Percentiles rank a stretch among this genome's conserved stretches.
Conservation (phyloP, 2,329 filamentous ascomycete species). For the Boeremia exigua region DNA sequence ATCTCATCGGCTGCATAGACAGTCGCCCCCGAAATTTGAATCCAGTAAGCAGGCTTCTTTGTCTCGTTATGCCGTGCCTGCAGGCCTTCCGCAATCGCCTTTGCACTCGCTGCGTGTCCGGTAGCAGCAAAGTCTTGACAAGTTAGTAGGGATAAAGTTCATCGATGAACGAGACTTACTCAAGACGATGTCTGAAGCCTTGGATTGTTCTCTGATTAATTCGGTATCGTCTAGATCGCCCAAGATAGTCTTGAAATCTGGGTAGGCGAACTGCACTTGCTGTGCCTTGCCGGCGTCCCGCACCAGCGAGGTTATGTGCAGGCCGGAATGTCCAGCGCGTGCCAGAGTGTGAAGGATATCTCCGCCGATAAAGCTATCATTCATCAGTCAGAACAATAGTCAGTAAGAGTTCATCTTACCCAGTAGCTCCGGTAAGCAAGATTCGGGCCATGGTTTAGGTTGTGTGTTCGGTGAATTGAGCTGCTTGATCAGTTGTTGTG, state of each 20-base stretch:
- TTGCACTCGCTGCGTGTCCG: constrained; percentile 15
- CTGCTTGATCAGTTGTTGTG: neutral
- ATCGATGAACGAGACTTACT: neutral
- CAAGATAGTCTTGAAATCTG: constrained; percentile 7
- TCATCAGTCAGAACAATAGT: neutral
- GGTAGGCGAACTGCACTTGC: constrained; percentile 12
- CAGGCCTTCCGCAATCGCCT: constrained; percentile 18
- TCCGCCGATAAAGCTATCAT: constrained; percentile 14
- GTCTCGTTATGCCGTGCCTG: constrained; percentile 8
- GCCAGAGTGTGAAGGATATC: constrained; percentile 16
- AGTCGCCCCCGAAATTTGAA: constrained; percentile 21
- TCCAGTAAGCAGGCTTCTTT: constrained; percentile 13
- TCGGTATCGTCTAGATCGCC: constrained; percentile 14
- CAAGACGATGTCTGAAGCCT: constrained; percentile 16
- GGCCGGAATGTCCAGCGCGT: neutral
- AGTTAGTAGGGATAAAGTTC: neutral
- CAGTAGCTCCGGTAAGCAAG: constrained; percentile 19
- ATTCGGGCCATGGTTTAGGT: constrained; percentile 4
- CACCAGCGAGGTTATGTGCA: constrained; percentile 15
- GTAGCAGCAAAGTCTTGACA: constrained; percentile 17
- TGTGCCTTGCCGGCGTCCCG: constrained; percentile 11
- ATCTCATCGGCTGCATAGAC: constrained; percentile 16
- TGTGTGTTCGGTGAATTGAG: neutral
- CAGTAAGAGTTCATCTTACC: neutral
- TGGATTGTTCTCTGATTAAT: constrained; percentile 10